A percentile compares a stretch with the other conserved stretches of the same genome.
Evolutionary conservation across 2,329 filamentous ascomycete genomes (phyloP).

Genomic region (Ophiostoma tasmaniense): DNA sequence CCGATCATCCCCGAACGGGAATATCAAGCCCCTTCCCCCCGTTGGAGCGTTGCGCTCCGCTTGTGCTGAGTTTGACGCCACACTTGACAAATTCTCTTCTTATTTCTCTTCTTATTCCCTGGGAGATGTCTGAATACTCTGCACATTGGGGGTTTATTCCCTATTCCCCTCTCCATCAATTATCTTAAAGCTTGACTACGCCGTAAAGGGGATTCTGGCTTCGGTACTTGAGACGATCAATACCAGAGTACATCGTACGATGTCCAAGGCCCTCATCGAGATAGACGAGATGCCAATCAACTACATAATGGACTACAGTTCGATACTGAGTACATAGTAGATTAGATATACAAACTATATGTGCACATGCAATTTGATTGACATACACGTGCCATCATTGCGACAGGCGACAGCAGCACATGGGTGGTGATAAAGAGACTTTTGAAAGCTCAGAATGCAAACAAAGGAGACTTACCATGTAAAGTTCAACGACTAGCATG

Average conservation of each 20-base stretch:
- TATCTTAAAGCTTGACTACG: not conserved
- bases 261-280: not conserved
- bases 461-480: too few species aligned
- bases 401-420: not conserved
- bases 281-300: not conserved
- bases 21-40: not conserved
- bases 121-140: not conserved
- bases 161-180: too few species aligned
- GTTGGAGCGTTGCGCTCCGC: not conserved
- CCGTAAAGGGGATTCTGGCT: not conserved
- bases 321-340: not conserved
- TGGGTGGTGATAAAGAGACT: not conserved
- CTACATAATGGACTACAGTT: not conserved
- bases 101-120: not conserved
- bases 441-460: too few species aligned
- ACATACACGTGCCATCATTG: not conserved
- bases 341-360: not conserved
- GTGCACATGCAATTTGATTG: not conserved
- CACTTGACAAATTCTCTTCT: not conserved
- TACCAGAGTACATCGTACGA: not conserved
- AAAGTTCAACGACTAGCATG: too few species aligned
- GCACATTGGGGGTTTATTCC: too few species aligned
- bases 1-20: not conserved
- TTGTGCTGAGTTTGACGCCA: not conserved
- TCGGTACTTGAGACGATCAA: slow-evolving; percentile 9